Percentiles rank a stretch among this genome's conserved stretches.
These are phyloP conservation scores for Cadophora sp. DNA, from an alignment of 2,329 filamentous ascomycete species.

Conservation along the genomic window DNA sequence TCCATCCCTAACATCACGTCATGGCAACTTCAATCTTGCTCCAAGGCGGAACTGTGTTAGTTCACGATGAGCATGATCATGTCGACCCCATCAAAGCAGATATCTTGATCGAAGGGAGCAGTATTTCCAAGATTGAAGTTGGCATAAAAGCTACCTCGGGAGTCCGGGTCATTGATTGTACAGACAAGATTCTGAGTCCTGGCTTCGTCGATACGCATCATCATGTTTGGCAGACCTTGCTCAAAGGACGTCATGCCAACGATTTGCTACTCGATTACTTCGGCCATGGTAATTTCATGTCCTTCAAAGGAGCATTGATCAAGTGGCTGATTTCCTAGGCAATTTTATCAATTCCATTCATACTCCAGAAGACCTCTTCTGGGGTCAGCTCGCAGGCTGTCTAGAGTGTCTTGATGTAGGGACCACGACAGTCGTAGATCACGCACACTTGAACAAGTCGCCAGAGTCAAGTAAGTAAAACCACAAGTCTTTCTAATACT, in stretches of 20 bases:
- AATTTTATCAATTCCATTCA: constrained; percentile 49
- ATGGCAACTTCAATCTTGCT: constrained; percentile 41
- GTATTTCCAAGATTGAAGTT: constrained; percentile 45
- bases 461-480: constrained; percentile 42
- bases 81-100: constrained; percentile 45
- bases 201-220: constrained; percentile 50
- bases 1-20: not conserved
- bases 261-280: constrained; percentile 53
- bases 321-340: constrained; percentile 37
- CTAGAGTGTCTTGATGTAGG: constrained; percentile 52
- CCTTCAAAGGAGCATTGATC: not conserved
- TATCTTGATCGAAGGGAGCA: constrained; percentile 42
- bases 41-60: constrained; percentile 47
- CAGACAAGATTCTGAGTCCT: constrained; percentile 46
- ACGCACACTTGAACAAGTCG: constrained; percentile 47
- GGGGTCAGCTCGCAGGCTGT: constrained; percentile 51
- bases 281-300: constrained; percentile 42
- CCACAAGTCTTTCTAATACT: constrained; percentile 5
- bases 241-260: constrained; percentile 49
- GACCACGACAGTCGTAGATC: constrained; percentile 52
- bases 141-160: constrained; percentile 35
- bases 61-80: constrained; percentile 45
- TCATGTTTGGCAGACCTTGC: constrained; percentile 44
- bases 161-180: constrained; percentile 47
- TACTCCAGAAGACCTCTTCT: constrained; percentile 53